Percentiles rank a stretch among this genome's conserved stretches.
phyloP scores from a whole-genome alignment of 2,329 filamentous ascomycete genomes.

The Venturia nashicola region DNA sequence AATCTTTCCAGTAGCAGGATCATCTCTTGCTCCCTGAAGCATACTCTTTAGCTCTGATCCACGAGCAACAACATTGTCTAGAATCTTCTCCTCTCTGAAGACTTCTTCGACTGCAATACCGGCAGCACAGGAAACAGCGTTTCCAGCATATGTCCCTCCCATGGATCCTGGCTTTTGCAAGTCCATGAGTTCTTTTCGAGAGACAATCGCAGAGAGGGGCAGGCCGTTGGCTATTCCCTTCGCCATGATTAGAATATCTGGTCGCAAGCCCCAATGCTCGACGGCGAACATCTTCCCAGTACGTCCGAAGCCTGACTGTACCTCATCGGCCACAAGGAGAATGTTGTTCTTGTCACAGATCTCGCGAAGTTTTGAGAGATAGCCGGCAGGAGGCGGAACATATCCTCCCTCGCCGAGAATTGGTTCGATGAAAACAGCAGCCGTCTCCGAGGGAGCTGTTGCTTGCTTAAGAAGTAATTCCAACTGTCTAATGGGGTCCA shows the following conservation, averaged over 20 bases:
- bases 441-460: conserved; percentile 23
- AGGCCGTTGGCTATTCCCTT: conserved; percentile 18
- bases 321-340: conserved; percentile 31
- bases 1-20: conserved; percentile 19
- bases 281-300: conserved; percentile 33
- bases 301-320: conserved; percentile 31
- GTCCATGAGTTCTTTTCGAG: conserved; percentile 25
- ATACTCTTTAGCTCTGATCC: conserved; percentile 17
- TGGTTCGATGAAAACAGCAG: conserved; percentile 24
- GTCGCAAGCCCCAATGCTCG: conserved; percentile 29
- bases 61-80: conserved; percentile 24
- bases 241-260: conserved; percentile 31
- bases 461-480: conserved; percentile 24
- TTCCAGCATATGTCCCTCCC: conserved; percentile 27
- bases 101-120: conserved; percentile 23
- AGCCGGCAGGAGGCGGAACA: conserved; percentile 20
- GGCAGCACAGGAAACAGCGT: conserved; percentile 26
- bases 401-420: conserved; percentile 26
- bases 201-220: conserved; percentile 16
- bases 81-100: conserved; percentile 24
- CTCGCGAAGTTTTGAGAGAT: conserved; percentile 25
- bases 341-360: conserved; percentile 33
- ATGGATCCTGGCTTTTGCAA: conserved; percentile 24
- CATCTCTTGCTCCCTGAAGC: conserved; percentile 14
- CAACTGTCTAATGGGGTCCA: conserved; percentile 23